phyloP scores from a whole-genome alignment of 176 grass and related monocot genomes.

The Paspalum vaginatum region DNA sequence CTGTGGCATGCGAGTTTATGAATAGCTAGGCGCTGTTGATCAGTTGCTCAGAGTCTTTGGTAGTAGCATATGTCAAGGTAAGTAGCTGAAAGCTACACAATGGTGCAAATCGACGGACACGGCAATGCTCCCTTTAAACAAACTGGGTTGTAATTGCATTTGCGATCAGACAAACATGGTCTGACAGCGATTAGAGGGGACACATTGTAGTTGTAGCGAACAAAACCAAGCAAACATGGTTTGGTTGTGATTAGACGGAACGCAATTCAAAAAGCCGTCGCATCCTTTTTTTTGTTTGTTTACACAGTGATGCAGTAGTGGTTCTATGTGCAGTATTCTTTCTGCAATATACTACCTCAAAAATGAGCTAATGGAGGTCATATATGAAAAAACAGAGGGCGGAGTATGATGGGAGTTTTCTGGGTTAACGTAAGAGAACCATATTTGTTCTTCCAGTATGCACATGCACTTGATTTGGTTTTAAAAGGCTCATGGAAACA shows the following conservation, averaged over 20 bases:
- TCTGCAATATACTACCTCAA: no score
- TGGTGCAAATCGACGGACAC: background rate
- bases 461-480: background rate
- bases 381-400: no score
- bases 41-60: no score
- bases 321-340: background rate
- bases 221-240: slow-evolving; percentile 13
- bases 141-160: slow-evolving; percentile 35
- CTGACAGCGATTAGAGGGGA: slow-evolving; percentile 32
- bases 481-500: no score
- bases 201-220: background rate
- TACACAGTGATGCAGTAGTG: background rate
- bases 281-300: background rate
- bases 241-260: slow-evolving; percentile 6
- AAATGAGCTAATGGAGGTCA: no score
- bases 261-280: background rate
- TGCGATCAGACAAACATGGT: background rate
- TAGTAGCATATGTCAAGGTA: background rate
- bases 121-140: slow-evolving; percentile 36
- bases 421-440: no score
- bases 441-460: background rate
- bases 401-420: no score
- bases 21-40: background rate
- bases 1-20: background rate
- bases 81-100: background rate